Evolutionary conservation across 768 basidiomycete species (phyloP).

Genomic region (Dictyophora rubrovolvata): DNA sequence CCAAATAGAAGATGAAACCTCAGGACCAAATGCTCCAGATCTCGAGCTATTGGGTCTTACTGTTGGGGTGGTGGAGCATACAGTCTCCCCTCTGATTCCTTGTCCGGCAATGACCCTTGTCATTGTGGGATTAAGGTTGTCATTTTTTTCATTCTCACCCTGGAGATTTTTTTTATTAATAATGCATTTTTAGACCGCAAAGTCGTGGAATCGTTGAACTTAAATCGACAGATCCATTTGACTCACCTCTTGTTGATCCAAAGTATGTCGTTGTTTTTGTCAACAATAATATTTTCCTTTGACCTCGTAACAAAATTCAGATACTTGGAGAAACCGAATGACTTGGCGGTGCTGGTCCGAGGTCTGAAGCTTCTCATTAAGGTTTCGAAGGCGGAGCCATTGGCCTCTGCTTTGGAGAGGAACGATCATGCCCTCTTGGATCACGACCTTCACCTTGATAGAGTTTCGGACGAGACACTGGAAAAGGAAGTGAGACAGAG

Average conservation of each 20-base stretch:
- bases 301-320: conserved; percentile 5
- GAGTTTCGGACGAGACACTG: conserved; percentile 4
- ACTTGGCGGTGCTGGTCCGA: conserved; percentile 6
- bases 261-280: not conserved
- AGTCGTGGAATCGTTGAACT: conserved; percentile 1
- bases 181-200: conserved; percentile 7
- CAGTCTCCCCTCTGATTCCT: not conserved
- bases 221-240: conserved; percentile 9
- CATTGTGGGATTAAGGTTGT: conserved; percentile 1
- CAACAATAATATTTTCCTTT: not conserved
- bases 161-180: not conserved
- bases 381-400: conserved; percentile 2
- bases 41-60: not conserved
- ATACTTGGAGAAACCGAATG: conserved; percentile 1
- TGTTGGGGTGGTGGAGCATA: not conserved
- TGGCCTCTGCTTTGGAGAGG: not conserved
- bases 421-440: not conserved
- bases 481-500: conserved; percentile 4
- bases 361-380: conserved; percentile 3
- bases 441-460: conserved; percentile 6
- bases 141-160: not conserved
- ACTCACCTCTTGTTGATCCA: conserved; percentile 6
- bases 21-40: conserved; percentile 3
- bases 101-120: not conserved
- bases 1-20: conserved; percentile 2